Conservation (phyloP, 805 yeast species). For the Candida glaebosa region DNA sequence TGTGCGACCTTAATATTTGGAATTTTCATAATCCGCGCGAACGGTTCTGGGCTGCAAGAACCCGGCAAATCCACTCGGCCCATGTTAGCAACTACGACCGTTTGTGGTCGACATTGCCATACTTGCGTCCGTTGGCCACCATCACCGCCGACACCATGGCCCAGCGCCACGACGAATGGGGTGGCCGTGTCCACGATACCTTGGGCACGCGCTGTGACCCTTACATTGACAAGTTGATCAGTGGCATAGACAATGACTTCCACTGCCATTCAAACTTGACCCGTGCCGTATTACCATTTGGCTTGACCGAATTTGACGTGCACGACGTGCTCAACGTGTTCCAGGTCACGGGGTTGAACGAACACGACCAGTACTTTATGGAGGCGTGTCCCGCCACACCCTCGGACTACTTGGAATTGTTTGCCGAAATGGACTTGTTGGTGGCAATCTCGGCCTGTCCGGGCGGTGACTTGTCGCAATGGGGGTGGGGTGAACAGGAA, state of each 20-base stretch:
- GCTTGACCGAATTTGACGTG: slow-evolving; percentile 62
- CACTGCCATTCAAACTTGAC: slow-evolving; percentile 67
- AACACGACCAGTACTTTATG: slow-evolving; percentile 65
- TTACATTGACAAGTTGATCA: slow-evolving; percentile 58
- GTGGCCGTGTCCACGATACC: slow-evolving; percentile 63
- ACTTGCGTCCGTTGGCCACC: slow-evolving; percentile 59
- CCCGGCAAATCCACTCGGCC: slow-evolving; percentile 61
- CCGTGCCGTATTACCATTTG: slow-evolving; percentile 56
- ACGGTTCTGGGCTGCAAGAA: slow-evolving; percentile 66
- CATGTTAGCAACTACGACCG: slow-evolving; percentile 62
- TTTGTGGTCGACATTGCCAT: slow-evolving; percentile 66
- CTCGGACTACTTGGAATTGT: slow-evolving; percentile 61
- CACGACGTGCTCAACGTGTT: slow-evolving; percentile 69
- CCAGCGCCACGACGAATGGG: slow-evolving; percentile 60
- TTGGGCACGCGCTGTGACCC: slow-evolving; percentile 71
- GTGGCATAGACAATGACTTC: slow-evolving; percentile 63
- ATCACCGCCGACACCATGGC: slow-evolving; percentile 58
- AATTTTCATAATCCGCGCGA: slow-evolving; percentile 58
- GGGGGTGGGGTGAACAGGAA: slow-evolving; percentile 69
- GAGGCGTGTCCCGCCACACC: slow-evolving; percentile 62
- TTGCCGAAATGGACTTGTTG: slow-evolving; percentile 62
- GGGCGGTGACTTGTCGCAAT: slow-evolving; percentile 63
- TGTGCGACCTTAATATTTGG: slow-evolving; percentile 68
- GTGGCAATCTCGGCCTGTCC: slow-evolving; percentile 68
- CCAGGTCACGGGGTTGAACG: slow-evolving; percentile 65